Conservation (phyloP, 805 yeast species). For the Hanseniaspora occidentalis region DNA sequence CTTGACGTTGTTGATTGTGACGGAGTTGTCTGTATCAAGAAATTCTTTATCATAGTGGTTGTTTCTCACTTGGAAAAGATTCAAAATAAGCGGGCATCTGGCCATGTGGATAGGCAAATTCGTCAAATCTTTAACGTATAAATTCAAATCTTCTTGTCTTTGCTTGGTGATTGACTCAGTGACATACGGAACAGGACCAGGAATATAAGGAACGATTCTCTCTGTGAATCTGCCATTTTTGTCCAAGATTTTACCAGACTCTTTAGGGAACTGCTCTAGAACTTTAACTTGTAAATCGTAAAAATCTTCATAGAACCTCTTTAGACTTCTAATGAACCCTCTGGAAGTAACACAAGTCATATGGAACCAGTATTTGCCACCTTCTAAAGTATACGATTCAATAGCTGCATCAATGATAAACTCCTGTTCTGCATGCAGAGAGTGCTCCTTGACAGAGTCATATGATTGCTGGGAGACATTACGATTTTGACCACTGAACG, state of each 20-base stretch:
- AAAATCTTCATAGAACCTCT: constrained; percentile 90
- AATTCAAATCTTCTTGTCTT: constrained; percentile 41
- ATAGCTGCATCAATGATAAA: constrained; percentile 43
- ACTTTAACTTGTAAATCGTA: constrained; percentile 83
- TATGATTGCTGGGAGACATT: background rate
- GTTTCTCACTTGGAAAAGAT: constrained; percentile 47
- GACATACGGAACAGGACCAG: constrained; percentile 89
- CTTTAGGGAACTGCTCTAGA: constrained; percentile 75
- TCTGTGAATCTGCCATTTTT: constrained; percentile 47
- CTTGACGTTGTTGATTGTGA: constrained; percentile 17
- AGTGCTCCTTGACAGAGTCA: background rate
- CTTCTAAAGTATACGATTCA: constrained; percentile 66
- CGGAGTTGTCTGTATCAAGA: constrained; percentile 3
- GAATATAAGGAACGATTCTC: constrained; percentile 83
- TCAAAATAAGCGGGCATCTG: constrained; percentile 50
- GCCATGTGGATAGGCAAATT: constrained; percentile 69
- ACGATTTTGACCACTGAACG: constrained; percentile 1
- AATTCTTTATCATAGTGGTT: constrained; percentile 25
- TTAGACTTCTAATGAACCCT: constrained; percentile 59
- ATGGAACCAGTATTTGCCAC: constrained; percentile 82
- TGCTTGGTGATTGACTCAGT: constrained; percentile 58
- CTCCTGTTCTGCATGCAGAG: constrained; percentile 7
- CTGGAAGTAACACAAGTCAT: constrained; percentile 53
- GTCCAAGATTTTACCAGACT: constrained; percentile 59
- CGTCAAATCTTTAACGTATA: constrained; percentile 46